phyloP scores from a whole-genome alignment of 768 basidiomycete species.

The Hirschioporus abietinus region DNA sequence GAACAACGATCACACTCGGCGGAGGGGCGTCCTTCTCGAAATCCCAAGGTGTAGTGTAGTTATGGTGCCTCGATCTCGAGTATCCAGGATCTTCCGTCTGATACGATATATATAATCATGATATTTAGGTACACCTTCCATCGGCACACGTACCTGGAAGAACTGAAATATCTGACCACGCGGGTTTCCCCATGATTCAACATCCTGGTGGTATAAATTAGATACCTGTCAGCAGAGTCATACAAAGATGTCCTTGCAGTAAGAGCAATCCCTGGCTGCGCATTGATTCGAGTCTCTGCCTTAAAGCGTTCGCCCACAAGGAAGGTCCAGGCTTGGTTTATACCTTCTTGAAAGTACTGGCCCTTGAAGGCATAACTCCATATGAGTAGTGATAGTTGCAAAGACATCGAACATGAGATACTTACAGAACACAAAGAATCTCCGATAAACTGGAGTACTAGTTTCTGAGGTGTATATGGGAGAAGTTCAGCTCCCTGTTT shows the following conservation, averaged over 20 bases:
- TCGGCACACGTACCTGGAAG: constrained; percentile 32
- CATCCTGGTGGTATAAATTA: constrained; percentile 30
- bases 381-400: background rate
- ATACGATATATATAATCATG: background rate
- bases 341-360: constrained; percentile 46
- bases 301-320: constrained; percentile 46
- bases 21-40: constrained; percentile 17
- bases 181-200: constrained; percentile 46
- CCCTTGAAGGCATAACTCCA: constrained; percentile 31
- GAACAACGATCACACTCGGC: constrained; percentile 20
- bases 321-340: constrained; percentile 57
- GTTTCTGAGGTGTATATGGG: constrained; percentile 38
- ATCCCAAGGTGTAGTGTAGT: constrained; percentile 23
- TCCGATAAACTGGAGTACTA: constrained; percentile 52
- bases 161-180: constrained; percentile 48
- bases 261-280: constrained; percentile 50
- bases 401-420: background rate
- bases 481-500: constrained; percentile 40
- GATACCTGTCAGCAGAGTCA: background rate
- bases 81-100: constrained; percentile 23
- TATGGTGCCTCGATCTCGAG: constrained; percentile 20
- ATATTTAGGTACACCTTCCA: background rate
- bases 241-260: constrained; percentile 24
- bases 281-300: constrained; percentile 45
- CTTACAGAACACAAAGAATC: constrained; percentile 50